Percentiles rank a stretch among this genome's conserved stretches.
These are phyloP conservation scores for Geotrichum restrictum DNA, from an alignment of 1,139 yeast genomes.

Conservation along the genomic window DNA sequence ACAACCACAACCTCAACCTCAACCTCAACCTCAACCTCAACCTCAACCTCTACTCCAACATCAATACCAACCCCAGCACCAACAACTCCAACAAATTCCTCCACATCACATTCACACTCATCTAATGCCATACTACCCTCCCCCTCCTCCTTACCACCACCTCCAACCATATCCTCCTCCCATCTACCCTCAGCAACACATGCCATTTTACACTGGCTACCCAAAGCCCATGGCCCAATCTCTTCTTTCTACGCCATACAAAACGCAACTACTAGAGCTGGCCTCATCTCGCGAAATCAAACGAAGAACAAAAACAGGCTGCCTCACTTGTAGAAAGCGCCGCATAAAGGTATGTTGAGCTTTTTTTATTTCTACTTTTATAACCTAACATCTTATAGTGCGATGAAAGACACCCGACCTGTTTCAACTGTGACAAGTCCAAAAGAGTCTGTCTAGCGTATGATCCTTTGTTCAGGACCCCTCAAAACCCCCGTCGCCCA, in stretches of 20 bases:
- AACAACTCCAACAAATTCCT: neutral
- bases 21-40: slow-evolving; percentile 1
- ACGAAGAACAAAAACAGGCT: slow-evolving; percentile 64
- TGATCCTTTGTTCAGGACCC: slow-evolving; percentile 39
- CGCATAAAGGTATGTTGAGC: slow-evolving; percentile 43
- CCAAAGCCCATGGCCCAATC: neutral
- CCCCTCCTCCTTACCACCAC: neutral
- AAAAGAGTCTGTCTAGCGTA: slow-evolving; percentile 69
- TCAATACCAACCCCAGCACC: slow-evolving; percentile 9
- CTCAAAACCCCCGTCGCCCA: slow-evolving; percentile 24
- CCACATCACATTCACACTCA: neutral
- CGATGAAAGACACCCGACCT: slow-evolving; percentile 70
- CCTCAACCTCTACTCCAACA: neutral
- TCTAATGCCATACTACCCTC: neutral
- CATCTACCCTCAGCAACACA: neutral
- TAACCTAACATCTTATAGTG: slow-evolving; percentile 38
- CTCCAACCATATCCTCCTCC: neutral
- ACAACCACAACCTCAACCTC: slow-evolving; percentile 10
- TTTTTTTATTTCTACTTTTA: neutral
- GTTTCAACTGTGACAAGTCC: slow-evolving; percentile 68
- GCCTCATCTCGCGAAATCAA: slow-evolving; percentile 30
- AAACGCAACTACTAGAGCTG: slow-evolving; percentile 9
- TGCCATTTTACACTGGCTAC: neutral
- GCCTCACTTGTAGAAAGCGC: slow-evolving; percentile 67
- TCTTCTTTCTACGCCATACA: slow-evolving; percentile 7